A percentile compares a stretch with the other conserved stretches of the same genome.
phyloP scores from a whole-genome alignment of 1,284 basidiomycete genomes.

The Ustilago crameri region DNA sequence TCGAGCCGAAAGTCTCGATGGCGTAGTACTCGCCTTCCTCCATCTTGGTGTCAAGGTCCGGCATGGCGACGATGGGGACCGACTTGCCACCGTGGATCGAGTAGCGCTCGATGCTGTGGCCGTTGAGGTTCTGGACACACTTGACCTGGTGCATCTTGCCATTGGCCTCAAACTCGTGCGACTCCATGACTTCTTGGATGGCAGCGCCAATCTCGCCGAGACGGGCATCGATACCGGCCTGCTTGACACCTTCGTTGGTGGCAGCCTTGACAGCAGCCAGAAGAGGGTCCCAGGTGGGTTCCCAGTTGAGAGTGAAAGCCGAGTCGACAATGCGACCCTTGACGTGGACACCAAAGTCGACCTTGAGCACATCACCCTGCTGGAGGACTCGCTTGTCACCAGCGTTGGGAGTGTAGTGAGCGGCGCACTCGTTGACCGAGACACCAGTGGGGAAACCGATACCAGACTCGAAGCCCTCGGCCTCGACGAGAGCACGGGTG shows the following conservation, averaged over 20 bases:
- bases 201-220: conserved; percentile 90
- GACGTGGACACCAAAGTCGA: conserved; percentile 97
- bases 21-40: conserved; percentile 99
- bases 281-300: conserved; percentile 88
- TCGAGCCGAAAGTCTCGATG: conserved; percentile 98
- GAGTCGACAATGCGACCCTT: conserved; percentile 93
- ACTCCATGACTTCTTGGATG: conserved; percentile 99
- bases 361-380: conserved; percentile 88
- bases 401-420: conserved; percentile 96
- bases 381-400: conserved; percentile 91
- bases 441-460: conserved; percentile 97
- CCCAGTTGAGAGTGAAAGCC: conserved; percentile 91
- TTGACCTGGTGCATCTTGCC: conserved; percentile 79
- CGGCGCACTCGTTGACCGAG: conserved; percentile 92
- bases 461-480: conserved; percentile 82
- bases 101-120: conserved; percentile 66
- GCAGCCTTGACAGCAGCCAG: conserved; percentile 92
- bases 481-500: conserved; percentile 82
- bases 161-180: conserved; percentile 91
- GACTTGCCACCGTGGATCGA: conserved; percentile 75
- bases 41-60: conserved; percentile 89
- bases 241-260: conserved; percentile 82
- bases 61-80: conserved; percentile 83
- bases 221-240: conserved; percentile 91
- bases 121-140: conserved; percentile 66